Base-by-base conservation (phyloP, 2,329 filamentous ascomycete genomes). In the Emergomyces pasteurianus region DNA sequence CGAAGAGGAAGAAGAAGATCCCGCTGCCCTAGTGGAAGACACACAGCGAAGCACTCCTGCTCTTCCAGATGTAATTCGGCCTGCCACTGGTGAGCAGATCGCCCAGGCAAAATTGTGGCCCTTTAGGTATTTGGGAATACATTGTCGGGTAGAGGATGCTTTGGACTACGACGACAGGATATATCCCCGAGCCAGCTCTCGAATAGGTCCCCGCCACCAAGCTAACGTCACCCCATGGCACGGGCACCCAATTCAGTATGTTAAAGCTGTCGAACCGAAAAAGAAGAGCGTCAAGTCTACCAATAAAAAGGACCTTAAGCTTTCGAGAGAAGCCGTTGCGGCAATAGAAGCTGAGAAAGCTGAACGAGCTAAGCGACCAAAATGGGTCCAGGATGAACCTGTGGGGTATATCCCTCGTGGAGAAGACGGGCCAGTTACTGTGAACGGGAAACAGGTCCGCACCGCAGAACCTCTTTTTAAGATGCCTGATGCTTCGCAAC, bases 111-210 rank as follows among this genome's bases (percentile, higher is more conserved):
- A 90, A 69, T 83, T 96, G 69, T 99, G 94, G 94, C 92, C 91
- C 1, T 97, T 94, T 78, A 85, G 94, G 63, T 99, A 99, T 73
- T 78, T 99, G 7, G 94, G 94, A 43, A 91, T 96, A 66, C 94
- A 99, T 75, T 96, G 92, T 75, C 89, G 91, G 66, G 88, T 94
- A 0, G 92, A 97, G 73, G 94, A 99, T 76, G 94, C 90, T 0
- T 79, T 99, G 36, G 94, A 99, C 72, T 95, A 96, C 71, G 94
- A 99, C 70, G 94, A 99, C 73, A 87, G 94, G 65, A 97, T 99
- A 65, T 97, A 97, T 71, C 94, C 94, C 9, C 87, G 94, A 65
- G 92, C 94, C 18, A 95, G 92, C 71, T 97, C 94, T 60, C 87
- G 94, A 43, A 80, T 97, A 43, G 94, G 94, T 8, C 90, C 91